phyloP scores from a whole-genome alignment of 106 monocot genomes.

The Agapanthus africanus region DNA sequence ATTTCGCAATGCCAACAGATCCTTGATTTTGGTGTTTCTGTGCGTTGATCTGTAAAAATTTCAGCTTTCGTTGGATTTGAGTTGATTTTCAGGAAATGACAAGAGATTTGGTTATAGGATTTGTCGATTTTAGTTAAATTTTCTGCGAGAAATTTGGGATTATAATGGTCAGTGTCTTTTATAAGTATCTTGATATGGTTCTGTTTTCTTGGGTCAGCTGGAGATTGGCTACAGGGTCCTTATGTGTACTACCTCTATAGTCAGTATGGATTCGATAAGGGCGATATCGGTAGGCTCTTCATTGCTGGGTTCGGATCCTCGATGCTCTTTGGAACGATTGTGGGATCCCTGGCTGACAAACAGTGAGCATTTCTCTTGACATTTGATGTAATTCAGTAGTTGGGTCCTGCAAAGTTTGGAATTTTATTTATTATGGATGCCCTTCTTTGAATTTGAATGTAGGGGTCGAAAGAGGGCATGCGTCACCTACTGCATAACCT shows the following conservation, averaged over 20 bases:
- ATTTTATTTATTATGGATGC: not conserved
- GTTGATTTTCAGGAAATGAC: not conserved
- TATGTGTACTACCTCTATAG: constrained; percentile 94
- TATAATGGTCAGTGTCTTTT: not conserved
- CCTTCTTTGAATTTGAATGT: constrained; percentile 6
- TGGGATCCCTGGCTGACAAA: constrained; percentile 89
- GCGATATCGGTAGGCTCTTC: constrained; percentile 92
- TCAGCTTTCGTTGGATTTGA: not conserved
- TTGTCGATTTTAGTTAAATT: not conserved
- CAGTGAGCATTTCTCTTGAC: constrained; percentile 40
- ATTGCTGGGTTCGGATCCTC: constrained; percentile 97
- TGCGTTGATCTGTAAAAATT: not conserved
- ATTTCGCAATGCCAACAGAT: too few species aligned
- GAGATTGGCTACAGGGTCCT: constrained; percentile 94
- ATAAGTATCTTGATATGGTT: not conserved
- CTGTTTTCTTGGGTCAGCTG: constrained; percentile 33
- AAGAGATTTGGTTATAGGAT: not conserved
- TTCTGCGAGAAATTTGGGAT: not conserved
- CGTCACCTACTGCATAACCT: constrained; percentile 86
- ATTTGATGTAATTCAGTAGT: not conserved
- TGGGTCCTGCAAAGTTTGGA: not conserved
- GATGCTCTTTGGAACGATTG: constrained; percentile 93
- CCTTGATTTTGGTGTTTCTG: not conserved
- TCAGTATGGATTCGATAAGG: constrained; percentile 81
- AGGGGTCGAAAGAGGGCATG: constrained; percentile 93